Base-by-base conservation (phyloP, 2,329 filamentous ascomycete species). In the Fusarium hainanense region DNA sequence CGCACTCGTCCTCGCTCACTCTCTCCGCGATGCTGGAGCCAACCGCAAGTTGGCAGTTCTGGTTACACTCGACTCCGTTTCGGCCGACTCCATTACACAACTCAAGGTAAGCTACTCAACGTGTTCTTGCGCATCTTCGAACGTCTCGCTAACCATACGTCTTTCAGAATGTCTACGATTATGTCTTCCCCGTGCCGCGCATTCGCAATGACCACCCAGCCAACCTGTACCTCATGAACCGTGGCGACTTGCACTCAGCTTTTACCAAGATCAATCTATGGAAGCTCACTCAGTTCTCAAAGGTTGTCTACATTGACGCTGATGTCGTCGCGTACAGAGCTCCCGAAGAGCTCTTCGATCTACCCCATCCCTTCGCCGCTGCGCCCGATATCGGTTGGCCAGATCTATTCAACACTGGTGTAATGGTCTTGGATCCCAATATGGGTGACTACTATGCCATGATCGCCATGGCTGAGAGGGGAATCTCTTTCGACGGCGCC, bases 331-430 rank as follows among this genome's bases (percentile, higher is more conserved):
- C 93, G 30, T 88, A 97, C 68, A 87, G 94, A 72, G 93, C 94
- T 34, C 93, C 95, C 6, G 95, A 99, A 76, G 96, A 99, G 85
- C 89, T 99, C 58, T 97, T 99, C 77, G 86, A 90, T 59, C 78
- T 90, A 25, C 76, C 82, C 7, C 82, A 88, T 49, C 77, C 84
- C 56, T 90, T 91, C 77, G 87, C 88, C 42, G 89, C 96, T 4
- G 94, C 93, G 13, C 94, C 96, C 32, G 96, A 99, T 80, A 94
- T 98, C 75, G 96, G 96, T 73, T 99, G 96, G 96, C 96, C 96
- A 34, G 96, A 99, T 82, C 88, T 94, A 66, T 98, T 98, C 89
- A 99, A 99, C 82, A 94, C 92, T n/a, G 96, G 96, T 76, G 89
- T 99, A 74, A 97, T 99, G 93, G 93, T 94, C 37, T 81, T 99